Base-by-base conservation (phyloP, 306 rosid species). In the Comarum palustre region DNA sequence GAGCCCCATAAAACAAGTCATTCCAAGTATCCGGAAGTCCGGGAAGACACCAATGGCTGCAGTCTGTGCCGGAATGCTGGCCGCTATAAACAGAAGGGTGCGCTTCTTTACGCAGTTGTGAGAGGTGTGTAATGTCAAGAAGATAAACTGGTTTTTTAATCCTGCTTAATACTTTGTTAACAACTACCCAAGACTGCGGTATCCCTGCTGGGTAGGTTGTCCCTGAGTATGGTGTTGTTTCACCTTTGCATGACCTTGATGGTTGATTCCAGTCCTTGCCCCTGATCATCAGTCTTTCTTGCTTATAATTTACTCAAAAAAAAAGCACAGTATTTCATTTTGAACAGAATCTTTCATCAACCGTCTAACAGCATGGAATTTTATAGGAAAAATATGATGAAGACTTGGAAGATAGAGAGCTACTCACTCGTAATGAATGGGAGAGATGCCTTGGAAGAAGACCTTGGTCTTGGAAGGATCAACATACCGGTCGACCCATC, bases 31-130 rank as follows among this genome's bases (percentile, higher is more conserved):
- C 98, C 14, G 98, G 96, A 38, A 94, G 79, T 0, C 98, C 98
- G 0, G 98, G 98, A 57, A 94, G 96, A 57, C 98, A 94, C 98
- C 98, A 94, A 4, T 94, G 98, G 83, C 98, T 94, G 72, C 98
- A 94, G 71, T 94, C 98, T 8, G 59, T 73, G 38, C 86, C 80
- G 61, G 80, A 4, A 50, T 71, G 86, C 0, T 81, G 85, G 0
- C 87, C 86, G 70, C 97, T 88, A 7, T 86, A 94, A 0, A 68
- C 86, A 4, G 88, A 89, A 4, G 98, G 98, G 57, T 94, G 98
- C 12, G 87, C 97, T 54, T 94, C 98, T 77, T 94, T 94, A 50
- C 98, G 80, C 47, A 81, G 80, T 67, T 94, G 97, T 38, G 98
- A 94, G 9, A 91, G 83, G 1, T 73, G 73, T 1, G 98, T 91